phyloP scores from a whole-genome alignment of 805 yeast genomes.

The Candida lessepsii region DNA sequence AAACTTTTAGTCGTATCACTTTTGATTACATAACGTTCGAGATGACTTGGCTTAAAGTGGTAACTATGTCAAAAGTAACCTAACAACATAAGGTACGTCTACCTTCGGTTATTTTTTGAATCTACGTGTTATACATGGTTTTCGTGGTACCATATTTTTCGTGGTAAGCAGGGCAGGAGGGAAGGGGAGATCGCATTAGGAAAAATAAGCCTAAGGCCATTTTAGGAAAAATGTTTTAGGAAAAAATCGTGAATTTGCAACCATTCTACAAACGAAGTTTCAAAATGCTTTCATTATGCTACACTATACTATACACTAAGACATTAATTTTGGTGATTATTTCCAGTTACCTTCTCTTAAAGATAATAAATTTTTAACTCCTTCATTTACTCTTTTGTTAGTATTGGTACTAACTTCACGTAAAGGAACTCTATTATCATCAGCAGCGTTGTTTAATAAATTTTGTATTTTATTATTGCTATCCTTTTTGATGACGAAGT shows the following conservation, averaged over 20 bases:
- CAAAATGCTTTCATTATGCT: slow-evolving; percentile 6
- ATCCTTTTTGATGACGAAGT: slow-evolving; percentile 11
- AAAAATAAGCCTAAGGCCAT: no score
- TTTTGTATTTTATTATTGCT: slow-evolving; percentile 17
- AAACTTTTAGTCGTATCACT: no score
- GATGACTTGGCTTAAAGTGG: no score
- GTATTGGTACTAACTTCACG: slow-evolving; percentile 22
- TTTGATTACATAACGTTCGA: no score
- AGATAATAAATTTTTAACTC: slow-evolving; percentile 41
- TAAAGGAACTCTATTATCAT: slow-evolving; percentile 27
- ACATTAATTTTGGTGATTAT: no score
- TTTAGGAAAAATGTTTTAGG: no score
- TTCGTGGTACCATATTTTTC: no score
- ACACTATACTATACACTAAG: no score
- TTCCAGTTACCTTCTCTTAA: slow-evolving; percentile 38
- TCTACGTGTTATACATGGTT: no score
- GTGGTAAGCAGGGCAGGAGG: neutral
- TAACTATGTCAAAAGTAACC: no score
- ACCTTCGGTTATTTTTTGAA: no score
- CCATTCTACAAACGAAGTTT: neutral
- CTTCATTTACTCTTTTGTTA: slow-evolving; percentile 21
- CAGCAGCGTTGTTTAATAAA: slow-evolving; percentile 18
- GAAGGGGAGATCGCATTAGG: neutral
- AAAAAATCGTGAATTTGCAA: slow-evolving; percentile 2
- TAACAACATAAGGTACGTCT: no score